A percentile compares a stretch with the other conserved stretches of the same genome.
These are phyloP conservation scores for Pseudonitzschia delicatissima DNA, from an alignment of 108 stramenopile genomes.

Conservation along the genomic window DNA sequence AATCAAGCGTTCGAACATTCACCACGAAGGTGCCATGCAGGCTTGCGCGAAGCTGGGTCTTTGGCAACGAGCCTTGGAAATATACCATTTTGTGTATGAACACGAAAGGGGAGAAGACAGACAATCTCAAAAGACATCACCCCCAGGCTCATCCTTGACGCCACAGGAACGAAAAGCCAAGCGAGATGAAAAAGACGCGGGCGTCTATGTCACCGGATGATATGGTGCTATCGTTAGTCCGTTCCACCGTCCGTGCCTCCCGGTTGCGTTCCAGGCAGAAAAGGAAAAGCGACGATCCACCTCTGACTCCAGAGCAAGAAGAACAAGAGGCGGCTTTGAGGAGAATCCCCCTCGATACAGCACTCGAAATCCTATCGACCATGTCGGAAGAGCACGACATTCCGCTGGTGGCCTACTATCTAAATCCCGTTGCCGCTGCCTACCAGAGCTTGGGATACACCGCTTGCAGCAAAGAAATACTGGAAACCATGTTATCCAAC, in stretches of 20 bases:
- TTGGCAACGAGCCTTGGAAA: conserved; percentile 68
- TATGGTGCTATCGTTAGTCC: conserved; percentile 60
- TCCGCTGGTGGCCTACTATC: conserved; percentile 48
- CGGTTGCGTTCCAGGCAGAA: conserved; percentile 15
- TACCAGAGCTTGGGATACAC: conserved; percentile 55
- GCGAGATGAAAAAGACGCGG: neutral
- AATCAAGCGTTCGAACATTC: conserved; percentile 52
- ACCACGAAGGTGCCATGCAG: conserved; percentile 75
- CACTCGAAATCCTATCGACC: conserved; percentile 37
- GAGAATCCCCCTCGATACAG: conserved; percentile 60
- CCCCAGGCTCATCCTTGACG: neutral
- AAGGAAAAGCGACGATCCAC: neutral
- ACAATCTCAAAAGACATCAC: conserved; percentile 4
- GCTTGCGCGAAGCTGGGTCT: conserved; percentile 74
- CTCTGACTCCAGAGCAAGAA: conserved; percentile 11
- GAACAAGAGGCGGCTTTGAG: conserved; percentile 30
- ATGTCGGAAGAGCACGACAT: conserved; percentile 48
- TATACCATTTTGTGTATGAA: conserved; percentile 52
- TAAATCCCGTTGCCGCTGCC: conserved; percentile 66
- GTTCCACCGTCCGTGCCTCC: conserved; percentile 56
- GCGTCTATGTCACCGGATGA: conserved; percentile 56
- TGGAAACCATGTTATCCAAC: conserved; percentile 53
- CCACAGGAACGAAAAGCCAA: conserved; percentile 1
- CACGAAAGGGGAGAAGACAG: conserved; percentile 7
- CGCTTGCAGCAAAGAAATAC: conserved; percentile 39